phyloP scores from a whole-genome alignment of 257 asterid genomes.

The Leptodermis oblonga region DNA sequence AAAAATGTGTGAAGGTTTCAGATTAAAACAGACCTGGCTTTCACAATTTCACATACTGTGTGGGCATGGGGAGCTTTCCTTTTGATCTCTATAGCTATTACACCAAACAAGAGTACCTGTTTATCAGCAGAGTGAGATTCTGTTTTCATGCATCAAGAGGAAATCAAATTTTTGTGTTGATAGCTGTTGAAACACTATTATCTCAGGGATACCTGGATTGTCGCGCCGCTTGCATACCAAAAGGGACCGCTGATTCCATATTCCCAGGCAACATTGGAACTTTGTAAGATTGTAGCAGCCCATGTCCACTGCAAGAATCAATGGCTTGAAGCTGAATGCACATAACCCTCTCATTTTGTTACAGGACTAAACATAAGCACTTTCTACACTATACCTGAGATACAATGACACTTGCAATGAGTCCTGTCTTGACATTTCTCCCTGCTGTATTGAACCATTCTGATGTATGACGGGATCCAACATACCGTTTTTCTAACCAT shows the following conservation, averaged over 20 bases:
- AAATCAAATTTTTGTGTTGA: not conserved
- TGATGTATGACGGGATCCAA: conserved; percentile 82
- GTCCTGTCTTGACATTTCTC: conserved; percentile 88
- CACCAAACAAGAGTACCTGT: conserved; percentile 84
- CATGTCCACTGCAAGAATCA: conserved; percentile 78
- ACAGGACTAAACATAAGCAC: not conserved
- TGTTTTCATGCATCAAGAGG: not conserved
- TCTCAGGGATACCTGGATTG: conserved; percentile 59
- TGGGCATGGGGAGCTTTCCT: conserved; percentile 92
- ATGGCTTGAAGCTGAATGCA: not conserved
- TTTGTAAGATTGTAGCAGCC: conserved; percentile 95
- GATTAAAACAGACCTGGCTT: conserved; percentile 53
- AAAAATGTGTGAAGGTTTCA: not conserved
- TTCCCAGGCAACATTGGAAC: conserved; percentile 92
- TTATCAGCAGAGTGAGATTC: conserved; percentile 7
- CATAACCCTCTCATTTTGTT: not conserved
- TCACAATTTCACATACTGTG: conserved; percentile 86
- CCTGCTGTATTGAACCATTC: conserved; percentile 99
- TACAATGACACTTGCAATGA: conserved; percentile 87
- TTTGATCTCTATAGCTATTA: conserved; percentile 92
- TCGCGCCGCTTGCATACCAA: conserved; percentile 98
- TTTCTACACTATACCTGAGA: conserved; percentile 57
- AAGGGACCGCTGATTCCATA: conserved; percentile 97
- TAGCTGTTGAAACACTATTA: not conserved
- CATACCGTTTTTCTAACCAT: conserved; percentile 88